Evolutionary conservation across 179 eudicot species (phyloP).

Genomic region (Silene noctiflora): DNA sequence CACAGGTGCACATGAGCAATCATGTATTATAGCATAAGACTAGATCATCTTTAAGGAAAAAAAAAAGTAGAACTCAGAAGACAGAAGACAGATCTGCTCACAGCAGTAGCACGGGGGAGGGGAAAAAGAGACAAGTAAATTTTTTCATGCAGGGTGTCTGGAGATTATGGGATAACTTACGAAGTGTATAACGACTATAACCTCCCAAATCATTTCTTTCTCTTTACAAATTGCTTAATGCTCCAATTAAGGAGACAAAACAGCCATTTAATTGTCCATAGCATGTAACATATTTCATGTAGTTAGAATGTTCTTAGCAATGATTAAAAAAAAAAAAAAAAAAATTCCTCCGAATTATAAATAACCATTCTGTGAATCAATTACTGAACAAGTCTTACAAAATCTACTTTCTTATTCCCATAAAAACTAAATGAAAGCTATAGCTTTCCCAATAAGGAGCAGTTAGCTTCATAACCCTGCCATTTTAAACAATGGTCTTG

Average conservation of each 20-base stretch:
- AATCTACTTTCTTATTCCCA: not conserved
- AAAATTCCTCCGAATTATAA: not conserved
- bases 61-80: not conserved
- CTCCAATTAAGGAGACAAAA: not conserved
- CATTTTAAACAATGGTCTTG: too few species aligned
- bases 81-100: not conserved
- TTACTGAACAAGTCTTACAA: not conserved
- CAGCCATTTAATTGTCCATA: constrained; percentile 6
- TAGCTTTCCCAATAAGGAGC: not conserved
- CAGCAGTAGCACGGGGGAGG: not conserved
- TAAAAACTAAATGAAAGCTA: not conserved
- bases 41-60: not conserved
- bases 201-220: not conserved
- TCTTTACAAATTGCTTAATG: not conserved
- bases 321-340: not conserved
- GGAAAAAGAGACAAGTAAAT: not conserved
- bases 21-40: not conserved
- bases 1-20: not conserved
- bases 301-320: not conserved
- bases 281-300: not conserved
- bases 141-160: not conserved
- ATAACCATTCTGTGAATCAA: not conserved
- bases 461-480: not conserved
- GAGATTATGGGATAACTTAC: not conserved
- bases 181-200: too few species aligned